Evolutionary conservation across 1,284 basidiomycete species (phyloP), one percentile per base, ranked within the genome.

Genomic region (Hortiboletus rubellus): DNA sequence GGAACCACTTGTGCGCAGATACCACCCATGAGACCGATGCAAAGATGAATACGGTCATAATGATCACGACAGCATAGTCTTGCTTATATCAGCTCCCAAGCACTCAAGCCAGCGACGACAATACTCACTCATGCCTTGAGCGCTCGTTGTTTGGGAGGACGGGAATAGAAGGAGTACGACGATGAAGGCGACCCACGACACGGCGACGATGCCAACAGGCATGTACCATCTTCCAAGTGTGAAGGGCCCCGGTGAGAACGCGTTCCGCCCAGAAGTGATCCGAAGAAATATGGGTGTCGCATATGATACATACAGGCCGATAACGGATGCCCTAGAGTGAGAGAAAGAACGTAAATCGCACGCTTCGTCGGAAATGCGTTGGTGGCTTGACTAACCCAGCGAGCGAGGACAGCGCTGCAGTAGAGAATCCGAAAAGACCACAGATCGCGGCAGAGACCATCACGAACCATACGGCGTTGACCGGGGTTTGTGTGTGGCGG

Each of bases 401-500:
- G 31, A 89, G 78, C 30, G 86, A 87, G 14, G 82, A 77, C 38
- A 89, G 66, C 11, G 86, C 86, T 1, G 87, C 77, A 44, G 69
- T 68, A 9, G 85, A 87, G 67, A 90, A 89, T 1, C 87, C 85
- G 3, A 90, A 73, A 4, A 87, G 68, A 17, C 87, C 87, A 50
- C 83, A 83, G 22, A 90, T 62, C 2, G 76, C 83, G 3, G 86
- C 73, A 31, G 74, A 66, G 33, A 74, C 69, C 72, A 89, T 85
- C n/a, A 88, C 87, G 42, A 89, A 76, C 87, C 87, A 89, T 6
- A 87, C 87, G 2, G 87, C 87, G 60, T 87, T 82, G 15, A 89
- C 86, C 0, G 87, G 87, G 2, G 87, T 89, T 61, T 82, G 80
- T 8, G 85, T 87, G 57, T 68, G 65, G 8, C 52, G 65, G 60